Base-by-base conservation (phyloP, 2,329 filamentous ascomycete genomes). In the Westerdykella sp. region DNA sequence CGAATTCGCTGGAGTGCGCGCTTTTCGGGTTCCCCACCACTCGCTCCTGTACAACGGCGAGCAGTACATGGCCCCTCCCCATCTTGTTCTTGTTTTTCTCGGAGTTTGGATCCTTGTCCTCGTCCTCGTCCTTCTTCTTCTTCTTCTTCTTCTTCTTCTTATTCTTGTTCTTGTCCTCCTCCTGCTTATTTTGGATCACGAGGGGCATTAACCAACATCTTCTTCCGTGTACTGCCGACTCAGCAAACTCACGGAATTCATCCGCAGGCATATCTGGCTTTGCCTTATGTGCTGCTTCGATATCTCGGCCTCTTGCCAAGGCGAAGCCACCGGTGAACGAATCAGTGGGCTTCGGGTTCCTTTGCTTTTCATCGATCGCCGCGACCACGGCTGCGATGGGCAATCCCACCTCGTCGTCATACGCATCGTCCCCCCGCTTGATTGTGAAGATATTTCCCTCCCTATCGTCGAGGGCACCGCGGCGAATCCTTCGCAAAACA, bases 131-230 rank as follows among this genome's bases (percentile, higher is more conserved):
- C 4, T 21, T 3, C 18, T 3, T 6, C 3, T 21, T 21, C 18
- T 21, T 30, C 22, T 21, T 14, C 5, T 16, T 13, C 18, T 15
- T 22, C 28, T 44, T 39, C n/a, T 21, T 6, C 18, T 21, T 21
- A 35, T 15, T 21, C 13, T 32, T 25, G n/a, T 32, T 31, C n/a
- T 35, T 18, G 4, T 9, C 37, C 14, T 37, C 14, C 13, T 30
- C 18, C 4, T 21, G 18, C 18, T 3, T 6, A 21, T 21, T 21
- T 6, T 21, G 18, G n/a, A 46, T 35, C 10, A 35, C 14, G 14
- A 43, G 22, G 16, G 50, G 48, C 18, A 53, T 34, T 5, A 49
- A 36, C 50, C 48, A 53, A 31, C 45, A 48, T 41, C 47, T 40
- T n/a, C 45, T 31, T 14, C 10, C 31, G 13, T 13, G 31, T 15